These are phyloP conservation scores for Metschnikowia arizonensis DNA, from an alignment of 805 yeast genomes.

Conservation along the genomic window DNA sequence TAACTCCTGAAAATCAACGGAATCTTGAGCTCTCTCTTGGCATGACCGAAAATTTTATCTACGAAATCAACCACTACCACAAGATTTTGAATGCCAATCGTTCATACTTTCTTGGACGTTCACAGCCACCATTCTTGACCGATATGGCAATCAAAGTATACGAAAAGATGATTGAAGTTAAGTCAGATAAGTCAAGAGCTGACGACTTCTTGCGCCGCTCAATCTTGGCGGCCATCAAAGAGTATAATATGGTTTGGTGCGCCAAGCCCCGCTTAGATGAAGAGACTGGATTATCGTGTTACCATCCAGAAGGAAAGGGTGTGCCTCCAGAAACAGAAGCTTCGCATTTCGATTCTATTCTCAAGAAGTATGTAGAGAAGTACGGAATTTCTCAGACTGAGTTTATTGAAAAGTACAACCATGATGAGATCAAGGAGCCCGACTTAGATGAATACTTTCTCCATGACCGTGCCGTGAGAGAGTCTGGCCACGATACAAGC, in stretches of 20 bases:
- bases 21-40: slow-evolving; percentile 73
- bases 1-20: slow-evolving; percentile 29
- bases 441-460: slow-evolving; percentile 81
- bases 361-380: slow-evolving; percentile 65
- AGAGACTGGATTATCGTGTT: slow-evolving; percentile 76
- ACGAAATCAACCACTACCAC: slow-evolving; percentile 86
- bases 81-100: slow-evolving; percentile 93
- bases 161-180: slow-evolving; percentile 48
- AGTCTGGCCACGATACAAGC: slow-evolving; percentile 93
- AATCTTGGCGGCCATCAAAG: slow-evolving; percentile 75
- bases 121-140: slow-evolving; percentile 95
- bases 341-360: slow-evolving; percentile 72
- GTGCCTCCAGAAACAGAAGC: slow-evolving; percentile 96
- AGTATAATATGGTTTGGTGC: slow-evolving; percentile 80
- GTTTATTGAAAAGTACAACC: slow-evolving; percentile 59
- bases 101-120: slow-evolving; percentile 82
- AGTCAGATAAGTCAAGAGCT: slow-evolving; percentile 27
- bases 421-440: slow-evolving; percentile 64
- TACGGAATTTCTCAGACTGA: slow-evolving; percentile 57
- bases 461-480: slow-evolving; percentile 93
- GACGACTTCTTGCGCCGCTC: slow-evolving; percentile 60
- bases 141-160: slow-evolving; percentile 80
- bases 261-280: slow-evolving; percentile 67
- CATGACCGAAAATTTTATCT: slow-evolving; percentile 88
- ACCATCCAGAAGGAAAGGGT: slow-evolving; percentile 88